Evolutionary conservation across 2,329 filamentous ascomycete genomes (phyloP).

Genomic region (Cadophora sp.): DNA sequence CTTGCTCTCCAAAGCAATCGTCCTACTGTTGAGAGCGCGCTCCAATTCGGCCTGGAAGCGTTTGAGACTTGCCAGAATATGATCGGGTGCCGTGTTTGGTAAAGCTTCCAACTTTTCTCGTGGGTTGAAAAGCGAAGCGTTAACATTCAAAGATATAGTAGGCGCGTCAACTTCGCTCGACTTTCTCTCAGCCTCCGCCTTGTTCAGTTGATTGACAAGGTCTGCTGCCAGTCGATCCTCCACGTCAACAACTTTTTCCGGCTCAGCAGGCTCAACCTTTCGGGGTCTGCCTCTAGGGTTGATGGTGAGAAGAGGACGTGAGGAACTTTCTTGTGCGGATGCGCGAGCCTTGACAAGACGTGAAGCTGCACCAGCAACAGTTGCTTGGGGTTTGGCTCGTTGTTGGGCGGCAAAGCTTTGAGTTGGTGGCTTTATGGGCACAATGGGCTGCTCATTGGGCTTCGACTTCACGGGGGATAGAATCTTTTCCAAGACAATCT

Average conservation of each 20-base stretch:
- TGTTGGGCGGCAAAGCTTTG: constrained; percentile 74
- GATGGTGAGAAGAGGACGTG: constrained; percentile 29
- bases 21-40: constrained; percentile 66
- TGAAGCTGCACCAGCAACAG: constrained; percentile 22
- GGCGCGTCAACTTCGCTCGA: constrained; percentile 40
- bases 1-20: constrained; percentile 65
- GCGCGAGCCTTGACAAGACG: constrained; percentile 34
- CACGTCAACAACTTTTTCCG: constrained; percentile 38
- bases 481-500: constrained; percentile 29
- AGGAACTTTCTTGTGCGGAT: constrained; percentile 25
- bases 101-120: constrained; percentile 58
- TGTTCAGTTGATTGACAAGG: constrained; percentile 39
- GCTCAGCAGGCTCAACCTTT: constrained; percentile 24
- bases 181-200: constrained; percentile 34
- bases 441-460: constrained; percentile 19
- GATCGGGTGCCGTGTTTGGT: constrained; percentile 61
- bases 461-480: constrained; percentile 24
- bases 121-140: constrained; percentile 58
- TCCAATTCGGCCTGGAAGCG: constrained; percentile 66
- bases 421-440: constrained; percentile 52
- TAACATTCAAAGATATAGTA: constrained; percentile 48
- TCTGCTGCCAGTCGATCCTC: constrained; percentile 43
- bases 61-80: constrained; percentile 61
- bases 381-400: constrained; percentile 61
- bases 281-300: constrained; percentile 23